Conservation (phyloP, 2,329 filamentous ascomycete species). For the Stagonosporopsis chrysanthemi region DNA sequence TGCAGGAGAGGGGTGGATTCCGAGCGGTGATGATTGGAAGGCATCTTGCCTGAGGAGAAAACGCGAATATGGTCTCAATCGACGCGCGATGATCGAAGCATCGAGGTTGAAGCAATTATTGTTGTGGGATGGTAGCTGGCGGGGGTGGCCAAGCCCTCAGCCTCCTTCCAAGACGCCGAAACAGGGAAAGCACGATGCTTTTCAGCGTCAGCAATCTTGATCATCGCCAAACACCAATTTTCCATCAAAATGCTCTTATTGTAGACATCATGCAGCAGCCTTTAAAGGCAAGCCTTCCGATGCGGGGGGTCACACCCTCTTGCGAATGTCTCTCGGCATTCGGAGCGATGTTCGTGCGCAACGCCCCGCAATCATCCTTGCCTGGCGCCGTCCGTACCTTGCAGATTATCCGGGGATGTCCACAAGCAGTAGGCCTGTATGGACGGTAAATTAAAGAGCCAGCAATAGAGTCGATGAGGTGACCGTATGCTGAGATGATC, state of each 20-base stretch:
- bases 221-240: constrained; percentile 7
- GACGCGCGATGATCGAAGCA: neutral
- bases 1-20: constrained; percentile 45
- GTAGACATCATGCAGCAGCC: neutral
- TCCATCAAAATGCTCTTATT: neutral
- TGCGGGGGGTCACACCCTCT: neutral
- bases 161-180: constrained; percentile 17
- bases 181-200: constrained; percentile 17
- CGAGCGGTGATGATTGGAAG: constrained; percentile 27
- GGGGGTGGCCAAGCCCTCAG: constrained; percentile 16
- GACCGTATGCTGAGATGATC: constrained; percentile 6
- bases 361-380: constrained; percentile 17
- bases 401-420: constrained; percentile 16
- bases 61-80: neutral
- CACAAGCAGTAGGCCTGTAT: constrained; percentile 4
- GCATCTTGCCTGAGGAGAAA: constrained; percentile 15
- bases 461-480: constrained; percentile 13
- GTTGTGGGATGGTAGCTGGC: neutral
- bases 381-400: constrained; percentile 5
- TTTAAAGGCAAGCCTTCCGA: constrained; percentile 15
- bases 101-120: neutral
- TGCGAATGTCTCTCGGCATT: constrained; percentile 11
- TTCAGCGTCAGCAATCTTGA: constrained; percentile 4
- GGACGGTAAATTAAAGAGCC: constrained; percentile 20
- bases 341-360: constrained; percentile 19